Percentiles rank a stretch among this genome's conserved stretches.
These are phyloP conservation scores for Flaveria ramosissima DNA, from an alignment of 129 eudicot genomes.

Conservation along the genomic window DNA sequence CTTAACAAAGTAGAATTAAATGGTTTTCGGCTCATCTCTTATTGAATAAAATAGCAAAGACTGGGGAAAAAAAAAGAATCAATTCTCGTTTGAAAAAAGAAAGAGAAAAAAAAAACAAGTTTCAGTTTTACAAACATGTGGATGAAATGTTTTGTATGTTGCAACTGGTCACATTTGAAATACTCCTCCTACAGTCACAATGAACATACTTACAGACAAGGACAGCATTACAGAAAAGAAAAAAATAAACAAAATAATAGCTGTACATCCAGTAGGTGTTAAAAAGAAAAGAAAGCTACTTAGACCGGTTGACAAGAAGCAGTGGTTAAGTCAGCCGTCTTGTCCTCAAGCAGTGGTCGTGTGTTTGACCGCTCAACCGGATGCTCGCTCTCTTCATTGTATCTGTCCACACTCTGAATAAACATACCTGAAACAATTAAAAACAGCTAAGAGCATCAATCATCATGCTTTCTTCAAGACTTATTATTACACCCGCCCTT, in stretches of 20 bases:
- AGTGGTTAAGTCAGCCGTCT: conserved; percentile 19
- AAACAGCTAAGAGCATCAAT: background rate
- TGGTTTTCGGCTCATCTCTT: too few relatives aligned
- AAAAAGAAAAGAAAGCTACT: background rate
- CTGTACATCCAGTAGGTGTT: conserved; percentile 31
- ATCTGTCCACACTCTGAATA: conserved; percentile 68
- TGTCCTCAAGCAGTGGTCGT: conserved; percentile 66
- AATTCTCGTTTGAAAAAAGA: too few relatives aligned
- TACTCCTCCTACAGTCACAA: background rate
- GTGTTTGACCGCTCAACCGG: conserved; percentile 42
- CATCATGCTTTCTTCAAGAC: background rate
- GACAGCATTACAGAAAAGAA: background rate
- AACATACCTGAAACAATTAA: conserved; percentile 65
- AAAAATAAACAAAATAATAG: background rate
- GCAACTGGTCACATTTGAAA: conserved; percentile 2
- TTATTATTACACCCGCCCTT: too few relatives aligned
- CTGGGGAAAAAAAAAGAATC: too few relatives aligned
- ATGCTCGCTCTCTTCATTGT: conserved; percentile 59
- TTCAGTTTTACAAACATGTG: too few relatives aligned
- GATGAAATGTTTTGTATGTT: background rate
- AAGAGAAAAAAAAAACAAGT: too few relatives aligned
- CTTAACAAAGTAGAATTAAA: too few relatives aligned
- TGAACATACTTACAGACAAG: conserved; percentile 23
- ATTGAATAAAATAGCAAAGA: too few relatives aligned
- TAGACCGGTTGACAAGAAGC: conserved; percentile 18